Evolutionary conservation across 169 alveolate genomes (phyloP), one percentile per base, ranked within the genome.

Genomic region (Plasmodium falciparum): DNA sequence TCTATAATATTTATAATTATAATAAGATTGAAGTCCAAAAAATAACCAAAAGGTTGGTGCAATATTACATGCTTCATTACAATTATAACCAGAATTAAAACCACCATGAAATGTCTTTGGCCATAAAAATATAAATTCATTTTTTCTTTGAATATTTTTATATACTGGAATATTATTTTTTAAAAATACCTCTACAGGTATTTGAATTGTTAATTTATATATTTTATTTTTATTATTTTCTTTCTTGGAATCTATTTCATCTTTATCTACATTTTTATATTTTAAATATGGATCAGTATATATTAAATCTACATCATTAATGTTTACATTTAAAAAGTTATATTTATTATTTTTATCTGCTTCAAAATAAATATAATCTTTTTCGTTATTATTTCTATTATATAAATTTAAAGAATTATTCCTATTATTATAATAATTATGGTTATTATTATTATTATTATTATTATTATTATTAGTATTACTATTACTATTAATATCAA

Each of bases 51-150:
- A 92, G 3, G 94, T 95, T 7, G 98, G 96, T 6, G 98, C 99
- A 61, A 97, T 96, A 91, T 98, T 98, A 52, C 98, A 98, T 15
- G 99, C 99, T 92, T 98, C 99, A 73, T 98, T 98, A 83, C 98
- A 94, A 88, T 98, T 98, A 85, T 95, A 96, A 71, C 99, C 99
- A 58, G 95, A 95, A 73, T 97, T 97, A 54, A 98, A 96, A 0
- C 99, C 99, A 24, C 97, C 94, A 92, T 98, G 99, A 88, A 95
- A 98, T 6, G 98, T 97, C 47, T 97, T 92, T 33, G 97, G 96
- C 96, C 97, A 97, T 63, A 94, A 96, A 67, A 98, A 90, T 72
- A 98, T 95, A 49, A 96, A 97, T 89, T 98, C 99, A 52, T 97
- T 97, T 59, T 90, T 94, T 29, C 95, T 93, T 76, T 98, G 98